Evolutionary conservation across 331 rosid genomes (phyloP), one percentile per base, ranked within the genome.

Genomic region (Malus hybrid): DNA sequence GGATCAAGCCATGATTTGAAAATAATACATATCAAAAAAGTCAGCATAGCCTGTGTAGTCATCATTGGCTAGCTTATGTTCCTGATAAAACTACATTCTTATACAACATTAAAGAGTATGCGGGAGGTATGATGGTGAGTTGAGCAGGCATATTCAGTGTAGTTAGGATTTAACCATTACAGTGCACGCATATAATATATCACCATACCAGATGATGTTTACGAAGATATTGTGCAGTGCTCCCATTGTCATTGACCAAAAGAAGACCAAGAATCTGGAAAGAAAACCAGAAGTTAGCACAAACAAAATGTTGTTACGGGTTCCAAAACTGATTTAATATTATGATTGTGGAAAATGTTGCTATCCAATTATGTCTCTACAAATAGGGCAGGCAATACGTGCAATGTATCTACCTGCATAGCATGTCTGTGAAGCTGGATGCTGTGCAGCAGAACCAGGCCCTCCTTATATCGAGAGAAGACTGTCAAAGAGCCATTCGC

Each of bases 351-450:
- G 46, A 39, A 39, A 39, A 39, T 9, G 46, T 39, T 39, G 12
- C 46, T 39, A 39, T 39, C 46, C 46, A 39, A 39, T 39, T 39
- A 42, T 65, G 52, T 24, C 32, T 82, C 76, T 59, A 48, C 65
- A 74, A 65, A 75, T 6, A 79, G 14, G 60, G 75, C 65, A 76
- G 68, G 71, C 24, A 57, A 69, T 34, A 77, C 70, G 62, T 28
- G 42, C 80, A 32, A 22, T 65, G 63, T 54, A 67, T 70, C 67
- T 82, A 94, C 99, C 99, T 92, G 99, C 97, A 95, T 95, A 63
- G 99, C 99, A 82, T 95, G 99, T 79, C 99, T 88, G 78, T 90
- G 99, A 87, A 95, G 99, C 73, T 95, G 99, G 72, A 92, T 95
- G 88, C 84, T 83, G 90, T 95, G 99, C 89, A 95, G 81, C 69